Conservation (phyloP, 83 land plant species). For the Picea abies region DNA sequence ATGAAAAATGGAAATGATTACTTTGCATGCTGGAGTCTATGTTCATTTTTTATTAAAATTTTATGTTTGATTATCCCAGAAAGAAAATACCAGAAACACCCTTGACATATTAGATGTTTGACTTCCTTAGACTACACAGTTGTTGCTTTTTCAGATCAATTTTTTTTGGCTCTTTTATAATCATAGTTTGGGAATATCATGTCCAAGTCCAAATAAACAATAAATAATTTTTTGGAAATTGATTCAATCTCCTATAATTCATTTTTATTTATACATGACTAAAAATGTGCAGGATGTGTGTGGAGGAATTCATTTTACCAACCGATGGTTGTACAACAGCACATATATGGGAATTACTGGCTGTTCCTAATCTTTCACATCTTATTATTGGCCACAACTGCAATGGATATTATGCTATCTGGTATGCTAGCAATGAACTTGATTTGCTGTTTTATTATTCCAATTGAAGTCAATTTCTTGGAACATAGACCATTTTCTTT, state of each 20-base stretch:
- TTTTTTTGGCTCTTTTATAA: too few species aligned
- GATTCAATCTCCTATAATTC: neutral
- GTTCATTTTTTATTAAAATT: too few species aligned
- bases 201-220: neutral
- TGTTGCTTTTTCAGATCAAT: too few species aligned
- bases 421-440: conserved; percentile 33
- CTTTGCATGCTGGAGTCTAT: too few species aligned
- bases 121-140: too few species aligned
- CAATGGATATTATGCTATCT: conserved; percentile 53
- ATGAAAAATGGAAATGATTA: too few species aligned
- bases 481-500: neutral
- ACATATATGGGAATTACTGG: conserved; percentile 41
- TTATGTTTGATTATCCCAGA: too few species aligned
- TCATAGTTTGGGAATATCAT: neutral
- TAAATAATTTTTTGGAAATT: neutral
- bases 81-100: too few species aligned
- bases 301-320: conserved; percentile 41
- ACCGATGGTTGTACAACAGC: conserved; percentile 22
- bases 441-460: neutral
- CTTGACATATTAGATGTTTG: too few species aligned
- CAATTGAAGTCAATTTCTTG: neutral
- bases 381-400: conserved; percentile 58
- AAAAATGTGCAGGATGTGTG: conserved; percentile 33
- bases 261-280: neutral
- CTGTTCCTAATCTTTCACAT: conserved; percentile 36